Conservation (phyloP, 176 grass and related monocot species). For the Dendrocalamus sinicus region DNA sequence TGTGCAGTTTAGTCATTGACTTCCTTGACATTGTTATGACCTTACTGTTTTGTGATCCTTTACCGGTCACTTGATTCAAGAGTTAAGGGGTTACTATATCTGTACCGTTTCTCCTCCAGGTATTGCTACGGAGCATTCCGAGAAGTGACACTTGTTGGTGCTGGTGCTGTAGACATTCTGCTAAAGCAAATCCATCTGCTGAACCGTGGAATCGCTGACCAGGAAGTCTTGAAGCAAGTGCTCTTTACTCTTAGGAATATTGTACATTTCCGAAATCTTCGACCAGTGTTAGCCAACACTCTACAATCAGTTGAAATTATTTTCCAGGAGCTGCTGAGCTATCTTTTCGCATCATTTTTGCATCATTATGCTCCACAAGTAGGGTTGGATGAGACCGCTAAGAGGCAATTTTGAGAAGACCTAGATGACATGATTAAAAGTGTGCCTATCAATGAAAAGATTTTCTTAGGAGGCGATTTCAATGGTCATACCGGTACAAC, state of each 20-base stretch:
- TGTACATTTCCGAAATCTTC: constrained; percentile 41
- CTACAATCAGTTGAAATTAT: constrained; percentile 44
- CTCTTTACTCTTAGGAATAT: constrained; percentile 65
- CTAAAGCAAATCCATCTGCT: constrained; percentile 52
- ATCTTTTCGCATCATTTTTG: neutral
- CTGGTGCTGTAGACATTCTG: constrained; percentile 60
- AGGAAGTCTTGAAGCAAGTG: constrained; percentile 71
- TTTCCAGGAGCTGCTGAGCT: constrained; percentile 70
- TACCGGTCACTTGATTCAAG: neutral
- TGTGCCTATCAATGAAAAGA: too few relatives aligned
- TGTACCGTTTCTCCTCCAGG: constrained; percentile 40
- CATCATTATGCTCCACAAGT: too few relatives aligned
- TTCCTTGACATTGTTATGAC: neutral
- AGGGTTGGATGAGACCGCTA: too few relatives aligned
- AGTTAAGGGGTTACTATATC: constrained; percentile 15
- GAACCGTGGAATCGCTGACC: constrained; percentile 68
- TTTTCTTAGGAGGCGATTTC: too few relatives aligned
- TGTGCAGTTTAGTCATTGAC: neutral
- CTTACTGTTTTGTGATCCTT: constrained; percentile 1
- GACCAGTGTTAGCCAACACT: constrained; percentile 39
- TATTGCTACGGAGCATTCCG: constrained; percentile 60
- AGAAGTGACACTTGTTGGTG: constrained; percentile 56
- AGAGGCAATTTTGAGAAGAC: too few relatives aligned
- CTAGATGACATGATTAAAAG: too few relatives aligned
- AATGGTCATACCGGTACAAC: too few relatives aligned